Percentiles rank a stretch among this genome's conserved stretches.
Conservation (phyloP, 129 eudicot genomes). For the Centaurea solstitialis region DNA sequence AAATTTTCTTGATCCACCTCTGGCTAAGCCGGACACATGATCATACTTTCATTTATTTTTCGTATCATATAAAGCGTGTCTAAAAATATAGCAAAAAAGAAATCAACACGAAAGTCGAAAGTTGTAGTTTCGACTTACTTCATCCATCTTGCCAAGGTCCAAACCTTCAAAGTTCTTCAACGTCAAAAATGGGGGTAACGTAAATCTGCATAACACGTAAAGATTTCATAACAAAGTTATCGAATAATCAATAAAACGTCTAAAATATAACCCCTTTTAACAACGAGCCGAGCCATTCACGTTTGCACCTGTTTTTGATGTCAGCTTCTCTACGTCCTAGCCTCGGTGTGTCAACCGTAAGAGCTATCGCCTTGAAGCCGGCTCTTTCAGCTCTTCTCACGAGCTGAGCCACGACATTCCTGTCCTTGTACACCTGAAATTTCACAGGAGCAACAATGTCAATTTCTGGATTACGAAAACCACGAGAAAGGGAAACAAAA, state of each 20-base stretch:
- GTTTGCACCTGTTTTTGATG: slow-evolving; percentile 78
- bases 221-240: not conserved
- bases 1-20: no score
- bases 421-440: slow-evolving; percentile 81
- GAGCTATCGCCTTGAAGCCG: slow-evolving; percentile 95
- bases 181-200: slow-evolving; percentile 77
- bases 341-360: slow-evolving; percentile 95
- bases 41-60: not conserved
- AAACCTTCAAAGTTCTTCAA: slow-evolving; percentile 95
- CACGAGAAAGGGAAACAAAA: not conserved
- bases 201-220: slow-evolving; percentile 41
- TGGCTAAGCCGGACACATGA: no score
- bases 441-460: not conserved
- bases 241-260: not conserved
- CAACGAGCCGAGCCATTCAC: not conserved
- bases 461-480: not conserved
- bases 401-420: slow-evolving; percentile 87
- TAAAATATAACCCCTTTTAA: not conserved
- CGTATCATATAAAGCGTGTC: not conserved
- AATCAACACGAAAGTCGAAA: not conserved
- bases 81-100: not conserved
- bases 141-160: slow-evolving; percentile 91
- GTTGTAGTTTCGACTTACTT: slow-evolving; percentile 53
- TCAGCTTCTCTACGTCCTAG: slow-evolving; percentile 97
- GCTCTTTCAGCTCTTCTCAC: slow-evolving; percentile 94